phyloP scores from a whole-genome alignment of 306 rosid genomes.

The Prinsepia uniflora region DNA sequence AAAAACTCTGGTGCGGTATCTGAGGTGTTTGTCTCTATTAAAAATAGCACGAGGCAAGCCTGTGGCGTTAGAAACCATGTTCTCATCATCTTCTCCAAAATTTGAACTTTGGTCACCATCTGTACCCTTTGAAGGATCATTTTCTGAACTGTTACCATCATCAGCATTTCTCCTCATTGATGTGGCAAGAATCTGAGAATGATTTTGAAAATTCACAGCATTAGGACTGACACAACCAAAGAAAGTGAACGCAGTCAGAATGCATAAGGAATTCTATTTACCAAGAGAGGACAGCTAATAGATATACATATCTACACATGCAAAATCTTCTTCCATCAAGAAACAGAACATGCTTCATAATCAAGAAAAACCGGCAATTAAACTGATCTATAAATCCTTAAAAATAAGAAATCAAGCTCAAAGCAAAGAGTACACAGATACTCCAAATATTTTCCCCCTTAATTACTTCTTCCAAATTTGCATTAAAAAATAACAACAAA shows the following conservation, averaged over 20 bases:
- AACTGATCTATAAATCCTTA: neutral
- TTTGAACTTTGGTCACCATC: constrained; percentile 56
- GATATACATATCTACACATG: neutral
- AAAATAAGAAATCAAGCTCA: neutral
- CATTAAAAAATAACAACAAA: neutral
- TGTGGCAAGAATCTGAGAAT: constrained; percentile 79
- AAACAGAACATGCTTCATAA: neutral
- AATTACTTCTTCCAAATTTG: neutral
- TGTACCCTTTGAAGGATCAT: constrained; percentile 45
- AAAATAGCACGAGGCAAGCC: constrained; percentile 31
- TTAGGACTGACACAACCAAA: neutral
- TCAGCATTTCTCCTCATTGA: constrained; percentile 51
- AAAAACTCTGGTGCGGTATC: constrained; percentile 93
- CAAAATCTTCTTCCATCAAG: constrained; percentile 5
- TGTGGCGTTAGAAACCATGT: constrained; percentile 74
- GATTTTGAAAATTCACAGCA: constrained; percentile 24
- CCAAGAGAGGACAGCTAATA: neutral
- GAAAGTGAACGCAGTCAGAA: neutral
- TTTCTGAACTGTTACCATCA: constrained; percentile 33
- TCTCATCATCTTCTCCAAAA: constrained; percentile 69
- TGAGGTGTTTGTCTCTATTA: constrained; percentile 83
- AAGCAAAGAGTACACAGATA: neutral
- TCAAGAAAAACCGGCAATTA: neutral
- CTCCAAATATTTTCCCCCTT: neutral
- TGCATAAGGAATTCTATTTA: neutral